A percentile compares a stretch with the other conserved stretches of the same genome.
Conservation (phyloP, 176 grass and related monocot species). For the Miscanthus lutarioriparius region DNA sequence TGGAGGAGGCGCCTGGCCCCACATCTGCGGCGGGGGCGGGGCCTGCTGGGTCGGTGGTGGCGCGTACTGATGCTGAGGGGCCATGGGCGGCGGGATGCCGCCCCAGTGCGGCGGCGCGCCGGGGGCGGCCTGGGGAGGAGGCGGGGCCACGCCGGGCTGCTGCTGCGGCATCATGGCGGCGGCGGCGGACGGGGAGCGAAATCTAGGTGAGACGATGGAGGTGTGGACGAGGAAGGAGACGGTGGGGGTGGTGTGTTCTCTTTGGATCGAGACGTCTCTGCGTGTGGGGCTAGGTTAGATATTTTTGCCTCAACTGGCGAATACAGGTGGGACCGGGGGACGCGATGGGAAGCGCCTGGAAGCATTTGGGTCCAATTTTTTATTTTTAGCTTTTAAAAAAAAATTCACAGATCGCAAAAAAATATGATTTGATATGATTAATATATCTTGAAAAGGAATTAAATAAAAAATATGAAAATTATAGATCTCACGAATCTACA, state of each 20-base stretch:
- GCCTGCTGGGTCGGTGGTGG: constrained; percentile 26
- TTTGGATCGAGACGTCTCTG: not conserved
- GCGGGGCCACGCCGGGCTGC: constrained; percentile 46
- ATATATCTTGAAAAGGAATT: too few relatives aligned
- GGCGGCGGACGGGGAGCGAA: constrained; percentile 26
- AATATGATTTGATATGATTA: too few relatives aligned
- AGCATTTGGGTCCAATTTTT: not conserved
- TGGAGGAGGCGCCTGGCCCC: constrained; percentile 63
- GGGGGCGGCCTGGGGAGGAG: not conserved
- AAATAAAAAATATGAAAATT: too few relatives aligned
- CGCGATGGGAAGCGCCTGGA: not conserved
- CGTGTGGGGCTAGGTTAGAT: constrained; percentile 1
- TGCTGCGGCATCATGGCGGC: constrained; percentile 34
- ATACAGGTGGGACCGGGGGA: not conserved
- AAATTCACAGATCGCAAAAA: too few relatives aligned
- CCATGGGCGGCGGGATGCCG: constrained; percentile 52
- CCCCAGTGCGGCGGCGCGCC: constrained; percentile 62
- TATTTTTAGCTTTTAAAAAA: too few relatives aligned
- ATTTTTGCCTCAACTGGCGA: not conserved
- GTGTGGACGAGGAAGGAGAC: not conserved
- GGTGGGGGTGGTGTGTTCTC: not conserved
- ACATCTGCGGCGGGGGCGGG: constrained; percentile 59
- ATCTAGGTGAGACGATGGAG: constrained; percentile 29
- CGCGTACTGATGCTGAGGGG: constrained; percentile 45
- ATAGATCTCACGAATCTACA: too few relatives aligned